Conservation (phyloP, 345 rosid species). For the Eucalyptus marginata region DNA sequence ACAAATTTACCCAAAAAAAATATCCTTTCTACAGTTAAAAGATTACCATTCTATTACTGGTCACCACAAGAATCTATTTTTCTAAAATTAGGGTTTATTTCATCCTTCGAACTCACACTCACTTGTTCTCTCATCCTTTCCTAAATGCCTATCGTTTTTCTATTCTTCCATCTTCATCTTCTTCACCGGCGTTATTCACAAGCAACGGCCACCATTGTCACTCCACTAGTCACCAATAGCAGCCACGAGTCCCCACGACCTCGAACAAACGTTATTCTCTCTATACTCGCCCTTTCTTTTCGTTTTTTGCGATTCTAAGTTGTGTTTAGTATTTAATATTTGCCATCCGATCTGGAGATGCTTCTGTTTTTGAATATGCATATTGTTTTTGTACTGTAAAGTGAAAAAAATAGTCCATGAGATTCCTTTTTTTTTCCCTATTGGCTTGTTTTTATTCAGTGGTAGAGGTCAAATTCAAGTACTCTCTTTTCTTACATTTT, state of each 20-base stretch:
- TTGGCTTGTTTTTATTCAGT: no score
- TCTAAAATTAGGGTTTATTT: not conserved
- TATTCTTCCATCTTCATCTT: not conserved
- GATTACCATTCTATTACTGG: not conserved
- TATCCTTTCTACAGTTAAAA: not conserved
- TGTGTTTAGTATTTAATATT: not conserved
- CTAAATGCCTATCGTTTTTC: not conserved
- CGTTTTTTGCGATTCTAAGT: not conserved
- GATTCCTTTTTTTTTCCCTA: no score
- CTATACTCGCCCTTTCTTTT: no score
- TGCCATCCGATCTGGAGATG: no score
- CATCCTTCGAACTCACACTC: not conserved
- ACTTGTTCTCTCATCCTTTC: not conserved
- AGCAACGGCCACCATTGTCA: not conserved
- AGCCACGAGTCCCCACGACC: no score
- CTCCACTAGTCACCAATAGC: not conserved
- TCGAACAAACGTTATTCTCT: no score
- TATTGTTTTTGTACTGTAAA: no score
- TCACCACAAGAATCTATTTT: not conserved
- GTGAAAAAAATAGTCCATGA: not conserved
- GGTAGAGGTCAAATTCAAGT: no score
- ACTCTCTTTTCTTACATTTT: no score
- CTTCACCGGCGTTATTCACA: not conserved
- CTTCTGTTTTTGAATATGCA: no score
- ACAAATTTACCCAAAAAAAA: accelerated